Evolutionary conservation across 73 alveolate genomes (phyloP).

Genomic region (Tetrahymena elliotti): DNA sequence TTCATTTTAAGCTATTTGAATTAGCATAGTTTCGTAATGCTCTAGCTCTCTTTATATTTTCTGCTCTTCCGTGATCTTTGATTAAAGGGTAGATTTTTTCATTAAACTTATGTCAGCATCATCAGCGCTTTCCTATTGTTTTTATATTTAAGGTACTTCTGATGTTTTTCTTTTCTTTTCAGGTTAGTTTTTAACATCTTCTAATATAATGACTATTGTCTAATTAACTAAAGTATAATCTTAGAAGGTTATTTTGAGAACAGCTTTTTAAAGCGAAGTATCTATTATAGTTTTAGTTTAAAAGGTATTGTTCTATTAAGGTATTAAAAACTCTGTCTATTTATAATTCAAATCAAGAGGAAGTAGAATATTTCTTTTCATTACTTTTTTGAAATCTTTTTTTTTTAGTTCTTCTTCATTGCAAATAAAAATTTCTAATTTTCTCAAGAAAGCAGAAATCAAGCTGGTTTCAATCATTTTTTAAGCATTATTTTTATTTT

Average conservation of each 20-base stretch:
- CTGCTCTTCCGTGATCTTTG: neutral
- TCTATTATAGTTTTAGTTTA: neutral
- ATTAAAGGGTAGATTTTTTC: neutral
- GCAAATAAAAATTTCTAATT: slow-evolving; percentile 13
- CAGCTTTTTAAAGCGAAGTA: neutral
- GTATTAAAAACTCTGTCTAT: neutral
- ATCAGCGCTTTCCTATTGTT: neutral
- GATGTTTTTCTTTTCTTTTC: neutral
- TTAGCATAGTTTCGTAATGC: neutral
- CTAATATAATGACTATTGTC: neutral
- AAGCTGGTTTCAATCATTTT: neutral
- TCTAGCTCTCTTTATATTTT: neutral
- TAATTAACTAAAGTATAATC: neutral
- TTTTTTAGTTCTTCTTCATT: slow-evolving; percentile 8
- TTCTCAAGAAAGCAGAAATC: slow-evolving; percentile 1
- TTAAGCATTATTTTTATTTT: neutral
- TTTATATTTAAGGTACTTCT: neutral
- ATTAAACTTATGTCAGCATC: neutral
- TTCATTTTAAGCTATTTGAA: neutral
- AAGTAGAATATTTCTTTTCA: slow-evolving; percentile 4
- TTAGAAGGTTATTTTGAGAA: neutral
- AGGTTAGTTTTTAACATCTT: neutral
- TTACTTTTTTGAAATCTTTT: slow-evolving; percentile 19
- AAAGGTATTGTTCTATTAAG: neutral
- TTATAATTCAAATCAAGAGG: neutral